A percentile compares a stretch with the other conserved stretches of the same genome.
Conservation (phyloP, 345 rosid genomes). For the Cardamine resedifolia region DNA sequence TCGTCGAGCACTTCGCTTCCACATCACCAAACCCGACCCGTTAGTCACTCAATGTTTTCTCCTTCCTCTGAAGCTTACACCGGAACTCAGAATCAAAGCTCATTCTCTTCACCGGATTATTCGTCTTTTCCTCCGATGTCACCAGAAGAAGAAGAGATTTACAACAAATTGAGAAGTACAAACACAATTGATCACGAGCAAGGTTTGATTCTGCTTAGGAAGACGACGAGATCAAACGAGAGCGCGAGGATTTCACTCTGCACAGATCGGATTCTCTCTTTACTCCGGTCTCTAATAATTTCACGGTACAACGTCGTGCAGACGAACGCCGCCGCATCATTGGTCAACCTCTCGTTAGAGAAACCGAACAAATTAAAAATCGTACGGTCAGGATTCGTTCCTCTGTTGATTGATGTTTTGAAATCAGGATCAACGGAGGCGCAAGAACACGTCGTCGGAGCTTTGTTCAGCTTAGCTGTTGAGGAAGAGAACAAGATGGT, state of each 20-base stretch:
- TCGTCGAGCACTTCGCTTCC: conserved; percentile 57
- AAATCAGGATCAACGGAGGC: conserved; percentile 69
- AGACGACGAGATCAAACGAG: conserved; percentile 50
- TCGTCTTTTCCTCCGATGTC: conserved; percentile 36
- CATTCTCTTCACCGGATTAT: conserved; percentile 28
- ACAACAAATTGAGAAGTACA: conserved; percentile 46
- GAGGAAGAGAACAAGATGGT: conserved; percentile 84
- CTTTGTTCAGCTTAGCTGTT: conserved; percentile 73
- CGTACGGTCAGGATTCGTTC: conserved; percentile 73
- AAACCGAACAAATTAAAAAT: conserved; percentile 63
- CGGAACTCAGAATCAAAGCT: conserved; percentile 31
- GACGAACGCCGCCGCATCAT: conserved; percentile 65
- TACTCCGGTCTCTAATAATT: conserved; percentile 48
- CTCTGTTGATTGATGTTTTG: conserved; percentile 57
- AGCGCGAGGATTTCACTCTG: conserved; percentile 54
- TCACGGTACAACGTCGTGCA: conserved; percentile 69
- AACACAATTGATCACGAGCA: conserved; percentile 60
- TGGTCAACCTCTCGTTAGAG: conserved; percentile 75
- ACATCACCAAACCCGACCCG: conserved; percentile 61
- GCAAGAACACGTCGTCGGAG: conserved; percentile 78
- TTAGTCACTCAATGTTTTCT: conserved; percentile 40
- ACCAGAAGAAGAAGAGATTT: conserved; percentile 53
- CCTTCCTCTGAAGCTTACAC: not conserved
- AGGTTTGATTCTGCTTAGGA: conserved; percentile 55
- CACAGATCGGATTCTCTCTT: conserved; percentile 47